A percentile compares a stretch with the other conserved stretches of the same genome.
Conservation (phyloP, 192 early-diverging fungal species). For the Kappamyces sp. region DNA sequence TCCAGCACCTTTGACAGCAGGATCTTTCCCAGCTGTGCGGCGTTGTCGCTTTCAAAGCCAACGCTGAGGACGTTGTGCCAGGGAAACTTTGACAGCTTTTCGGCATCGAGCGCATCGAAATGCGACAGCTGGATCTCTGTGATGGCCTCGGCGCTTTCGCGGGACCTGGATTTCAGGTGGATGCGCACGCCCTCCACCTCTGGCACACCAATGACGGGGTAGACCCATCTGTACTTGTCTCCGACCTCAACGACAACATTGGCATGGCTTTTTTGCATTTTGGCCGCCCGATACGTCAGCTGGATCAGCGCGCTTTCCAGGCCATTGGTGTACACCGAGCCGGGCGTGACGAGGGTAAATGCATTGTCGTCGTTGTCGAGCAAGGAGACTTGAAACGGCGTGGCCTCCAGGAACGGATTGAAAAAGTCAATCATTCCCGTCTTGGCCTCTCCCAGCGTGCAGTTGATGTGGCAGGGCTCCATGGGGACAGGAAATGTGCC, state of each 20-base stretch:
- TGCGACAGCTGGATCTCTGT: conserved; percentile 3
- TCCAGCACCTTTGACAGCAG: conserved; percentile 3
- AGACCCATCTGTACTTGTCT: conserved; percentile 35
- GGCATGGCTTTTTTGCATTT: conserved; percentile 29
- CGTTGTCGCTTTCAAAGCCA: background rate
- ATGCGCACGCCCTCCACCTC: background rate
- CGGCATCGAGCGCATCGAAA: conserved; percentile 2
- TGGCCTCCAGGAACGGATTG: conserved; percentile 5
- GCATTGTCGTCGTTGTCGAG: background rate
- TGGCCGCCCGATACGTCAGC: conserved; percentile 32
- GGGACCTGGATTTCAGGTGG: background rate
- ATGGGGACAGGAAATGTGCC: background rate
- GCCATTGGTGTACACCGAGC: conserved; percentile 22
- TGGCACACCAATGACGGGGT: conserved; percentile 31
- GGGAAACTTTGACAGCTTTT: background rate
- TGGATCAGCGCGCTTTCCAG: conserved; percentile 41
- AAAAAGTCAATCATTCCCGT: conserved; percentile 5
- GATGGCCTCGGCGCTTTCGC: conserved; percentile 1
- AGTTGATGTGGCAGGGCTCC: background rate
- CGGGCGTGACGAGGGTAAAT: conserved; percentile 8
- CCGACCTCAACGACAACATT: conserved; percentile 35
- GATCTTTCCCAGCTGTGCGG: background rate
- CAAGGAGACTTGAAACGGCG: background rate
- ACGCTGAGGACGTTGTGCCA: background rate
- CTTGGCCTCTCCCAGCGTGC: conserved; percentile 6